Evolutionary conservation across 495 filamentous ascomycete genomes (phyloP), one percentile per base, ranked within the genome.

Genomic region (Penicillium daleae): DNA sequence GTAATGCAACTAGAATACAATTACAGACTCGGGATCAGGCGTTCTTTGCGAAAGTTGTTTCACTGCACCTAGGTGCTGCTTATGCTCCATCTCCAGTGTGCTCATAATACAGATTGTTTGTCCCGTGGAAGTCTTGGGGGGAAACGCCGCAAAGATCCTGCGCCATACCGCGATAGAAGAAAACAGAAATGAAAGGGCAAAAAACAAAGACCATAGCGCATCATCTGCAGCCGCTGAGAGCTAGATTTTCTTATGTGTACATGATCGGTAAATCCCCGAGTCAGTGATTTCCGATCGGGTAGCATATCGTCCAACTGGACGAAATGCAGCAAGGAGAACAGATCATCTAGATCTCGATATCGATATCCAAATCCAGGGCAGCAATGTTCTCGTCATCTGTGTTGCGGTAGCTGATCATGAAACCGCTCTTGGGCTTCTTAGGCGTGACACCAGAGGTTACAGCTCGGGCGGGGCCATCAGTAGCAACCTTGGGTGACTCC

Each of bases 341-440:
- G n/a, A 6, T 15, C 17, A 6, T 42, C 63, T 75, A 85, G 59
- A 92, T 90, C 27, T 92, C 88, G 59, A 92, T 86, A 58, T 95
- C 91, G 66, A 95, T 90, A 12, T 90, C 92, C 62, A 96, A 74
- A 73, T 94, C 91, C 72, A 94, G 75, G 15, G 87, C 83, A 0
- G 88, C 91, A 69, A 96, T 92, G 63, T 92, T 89, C 71, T 94
- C 91, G 65, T 96, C 92, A 58, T 93, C 90, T 76, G 87, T 90
- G 56, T 93, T 85, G 21, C 89, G 87, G 68, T 87, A 85, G 51
- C 87, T 83, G 59, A 93, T 88, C 37, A 83, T 82, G 60, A 90
- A 75, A 7, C 88, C 88, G 35, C 81, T 85, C 63, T 85, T 83
- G 54, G 73, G 75, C 63, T 83, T 82, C 76, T 87, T 84, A 65